Base-by-base conservation (phyloP, 768 basidiomycete species). In the Termitomyces heimii region DNA sequence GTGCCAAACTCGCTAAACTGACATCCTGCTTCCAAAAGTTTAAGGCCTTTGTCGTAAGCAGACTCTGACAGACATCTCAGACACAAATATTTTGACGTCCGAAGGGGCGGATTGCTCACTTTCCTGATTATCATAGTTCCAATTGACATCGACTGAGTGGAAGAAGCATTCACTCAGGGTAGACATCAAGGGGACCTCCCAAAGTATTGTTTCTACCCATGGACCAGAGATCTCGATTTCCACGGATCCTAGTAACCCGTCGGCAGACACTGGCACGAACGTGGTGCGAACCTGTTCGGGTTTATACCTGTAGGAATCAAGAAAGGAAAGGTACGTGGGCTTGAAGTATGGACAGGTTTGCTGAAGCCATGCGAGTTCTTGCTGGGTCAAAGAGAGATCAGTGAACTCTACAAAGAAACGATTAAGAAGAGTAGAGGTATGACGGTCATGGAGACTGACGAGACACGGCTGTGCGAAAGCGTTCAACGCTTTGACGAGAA, bases 141-240 rank as follows among this genome's bases (percentile, higher is more conserved):
- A 99, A 64, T 95, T 87, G 1, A 77, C 88, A 63, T 82, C 81
- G 37, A 83, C 86, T 18, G 79, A 78, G 20, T 72, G 77, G 73
- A 96, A 99, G 73, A 92, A 96, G 20, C 85, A 83, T 69, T 99
- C 94, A 65, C 91, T 93, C 51, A 99, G 75, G 60, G 85, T 85
- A 14, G 94, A 86, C 93, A 98, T 94, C 51, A 98, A 74, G 1
- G 94, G 95, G 1, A 98, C 94, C 73, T 98, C 97, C 86, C 96
- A 99, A 28, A 97, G 74, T 57, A 98, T 96, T 7, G 90, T 81
- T 62, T 94, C 91, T 0, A 73, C 72, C 93, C 93, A 95, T 5
- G 78, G 79, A 7, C 92, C 94, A 29, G 65, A 65, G 5, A 83
- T 81, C 60, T 85, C 83, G 53, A 99, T 88, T 63, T 92, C 83